Conservation (phyloP, 257 asterid genomes). For the Primulina eburnea region DNA sequence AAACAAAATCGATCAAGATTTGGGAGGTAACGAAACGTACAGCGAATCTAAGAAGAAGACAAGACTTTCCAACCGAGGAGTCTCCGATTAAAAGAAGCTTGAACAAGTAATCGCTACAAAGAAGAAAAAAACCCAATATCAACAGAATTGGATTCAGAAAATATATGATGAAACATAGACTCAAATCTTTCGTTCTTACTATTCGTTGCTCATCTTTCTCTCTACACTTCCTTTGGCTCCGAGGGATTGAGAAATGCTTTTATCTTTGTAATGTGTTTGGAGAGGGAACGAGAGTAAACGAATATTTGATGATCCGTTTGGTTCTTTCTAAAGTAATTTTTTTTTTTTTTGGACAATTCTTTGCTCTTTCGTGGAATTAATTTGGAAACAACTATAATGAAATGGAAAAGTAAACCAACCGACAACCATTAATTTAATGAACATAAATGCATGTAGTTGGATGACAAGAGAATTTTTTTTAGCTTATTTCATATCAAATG, state of each 20-base stretch:
- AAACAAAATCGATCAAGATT: background rate
- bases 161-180: conserved; percentile 1
- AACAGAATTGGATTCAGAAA: background rate
- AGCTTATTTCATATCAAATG: too few species aligned
- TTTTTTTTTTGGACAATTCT: background rate
- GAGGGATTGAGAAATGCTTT: background rate
- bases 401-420: background rate
- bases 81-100: conserved; percentile 60
- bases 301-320: too few species aligned
- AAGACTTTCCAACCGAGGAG: conserved; percentile 60
- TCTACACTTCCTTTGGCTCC: background rate
- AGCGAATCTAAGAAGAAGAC: conserved; percentile 64
- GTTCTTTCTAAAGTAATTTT: background rate
- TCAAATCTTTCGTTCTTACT: conserved; percentile 25
- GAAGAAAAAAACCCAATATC: background rate
- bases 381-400: background rate
- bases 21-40: conserved; percentile 22
- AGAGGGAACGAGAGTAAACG: background rate
- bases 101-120: conserved; percentile 51
- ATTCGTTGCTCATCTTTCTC: conserved; percentile 38
- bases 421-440: background rate
- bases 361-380: too few species aligned
- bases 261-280: background rate
- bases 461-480: too few species aligned
- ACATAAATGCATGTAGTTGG: background rate